A percentile compares a stretch with the other conserved stretches of the same genome.
Evolutionary conservation across 1,284 basidiomycete species (phyloP).

Genomic region (Irpex sp.): DNA sequence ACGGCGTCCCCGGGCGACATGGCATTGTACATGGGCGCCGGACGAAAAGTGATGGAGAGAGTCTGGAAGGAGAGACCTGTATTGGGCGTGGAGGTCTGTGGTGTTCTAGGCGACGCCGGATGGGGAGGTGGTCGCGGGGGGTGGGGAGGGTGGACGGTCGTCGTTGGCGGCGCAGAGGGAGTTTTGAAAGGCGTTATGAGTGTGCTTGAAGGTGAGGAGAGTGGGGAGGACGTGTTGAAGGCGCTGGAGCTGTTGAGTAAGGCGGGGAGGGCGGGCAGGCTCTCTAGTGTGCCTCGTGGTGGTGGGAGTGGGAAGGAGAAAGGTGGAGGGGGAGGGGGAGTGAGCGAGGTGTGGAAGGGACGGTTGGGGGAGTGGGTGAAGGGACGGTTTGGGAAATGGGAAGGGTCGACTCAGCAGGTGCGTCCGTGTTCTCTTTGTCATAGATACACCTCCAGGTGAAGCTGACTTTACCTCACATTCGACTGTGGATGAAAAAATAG

Average conservation of each 20-base stretch:
- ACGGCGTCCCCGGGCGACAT: conserved; percentile 51
- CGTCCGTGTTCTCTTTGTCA: conserved; percentile 4
- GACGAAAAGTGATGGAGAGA: conserved; percentile 54
- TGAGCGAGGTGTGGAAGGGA: conserved; percentile 26
- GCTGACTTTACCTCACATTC: background rate
- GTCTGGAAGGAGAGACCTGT: conserved; percentile 32
- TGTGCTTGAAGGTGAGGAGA: conserved; percentile 32
- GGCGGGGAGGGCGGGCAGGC: too few species aligned
- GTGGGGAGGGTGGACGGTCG: too few species aligned
- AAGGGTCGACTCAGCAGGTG: conserved; percentile 32
- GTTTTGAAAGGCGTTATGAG: conserved; percentile 47
- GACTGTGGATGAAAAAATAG: conserved; percentile 20
- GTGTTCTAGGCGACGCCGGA: conserved; percentile 53
- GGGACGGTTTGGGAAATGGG: conserved; percentile 35
- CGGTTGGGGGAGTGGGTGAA: conserved; percentile 51
- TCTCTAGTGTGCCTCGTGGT: too few species aligned
- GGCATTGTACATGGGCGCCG: conserved; percentile 58
- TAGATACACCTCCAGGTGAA: background rate
- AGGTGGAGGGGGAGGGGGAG: too few species aligned
- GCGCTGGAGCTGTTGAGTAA: too few species aligned
- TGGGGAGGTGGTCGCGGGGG: conserved; percentile 45
- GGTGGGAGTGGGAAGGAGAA: too few species aligned
- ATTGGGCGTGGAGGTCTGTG: conserved; percentile 54
- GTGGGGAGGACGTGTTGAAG: too few species aligned
- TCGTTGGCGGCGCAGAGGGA: too few species aligned